A percentile compares a stretch with the other conserved stretches of the same genome.
Evolutionary conservation across 139 green algal genomes (phyloP).

Genomic region (Volvox reticuliferus): DNA sequence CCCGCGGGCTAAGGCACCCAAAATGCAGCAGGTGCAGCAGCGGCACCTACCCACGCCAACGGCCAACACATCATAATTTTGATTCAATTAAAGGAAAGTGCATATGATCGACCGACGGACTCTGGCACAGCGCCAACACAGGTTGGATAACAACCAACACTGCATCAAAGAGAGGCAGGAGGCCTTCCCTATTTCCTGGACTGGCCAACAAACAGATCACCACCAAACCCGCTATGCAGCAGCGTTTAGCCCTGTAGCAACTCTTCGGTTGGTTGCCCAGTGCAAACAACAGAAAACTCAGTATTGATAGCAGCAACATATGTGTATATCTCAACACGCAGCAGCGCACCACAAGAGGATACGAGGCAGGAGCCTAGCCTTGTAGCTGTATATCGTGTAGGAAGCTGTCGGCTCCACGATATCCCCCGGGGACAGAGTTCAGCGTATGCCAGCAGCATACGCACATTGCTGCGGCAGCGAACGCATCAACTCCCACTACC

Average conservation of each 20-base stretch:
- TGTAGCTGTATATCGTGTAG: no score
- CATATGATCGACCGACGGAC: neutral
- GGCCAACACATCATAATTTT: no score
- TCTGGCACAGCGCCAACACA: neutral
- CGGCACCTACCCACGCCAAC: no score
- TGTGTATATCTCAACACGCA: slow-evolving; percentile 9
- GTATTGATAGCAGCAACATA: neutral
- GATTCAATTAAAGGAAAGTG: neutral
- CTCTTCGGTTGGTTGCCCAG: neutral
- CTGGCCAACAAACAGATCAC: neutral
- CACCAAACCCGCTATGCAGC: neutral
- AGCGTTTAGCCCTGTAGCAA: neutral
- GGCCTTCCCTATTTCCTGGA: neutral
- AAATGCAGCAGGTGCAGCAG: no score
- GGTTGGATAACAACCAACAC: neutral
- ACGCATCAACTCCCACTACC: neutral
- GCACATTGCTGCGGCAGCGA: neutral
- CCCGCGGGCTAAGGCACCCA: no score
- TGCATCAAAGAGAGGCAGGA: neutral
- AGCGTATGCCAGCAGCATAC: no score
- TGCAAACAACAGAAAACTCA: neutral
- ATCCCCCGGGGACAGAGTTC: no score
- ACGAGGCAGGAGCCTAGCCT: neutral
- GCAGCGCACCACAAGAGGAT: neutral
- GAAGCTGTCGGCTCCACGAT: no score